Percentiles rank a stretch among this genome's conserved stretches.
phyloP scores from a whole-genome alignment of 2,329 filamentous ascomycete species.

The Phialophora chinensis region DNA sequence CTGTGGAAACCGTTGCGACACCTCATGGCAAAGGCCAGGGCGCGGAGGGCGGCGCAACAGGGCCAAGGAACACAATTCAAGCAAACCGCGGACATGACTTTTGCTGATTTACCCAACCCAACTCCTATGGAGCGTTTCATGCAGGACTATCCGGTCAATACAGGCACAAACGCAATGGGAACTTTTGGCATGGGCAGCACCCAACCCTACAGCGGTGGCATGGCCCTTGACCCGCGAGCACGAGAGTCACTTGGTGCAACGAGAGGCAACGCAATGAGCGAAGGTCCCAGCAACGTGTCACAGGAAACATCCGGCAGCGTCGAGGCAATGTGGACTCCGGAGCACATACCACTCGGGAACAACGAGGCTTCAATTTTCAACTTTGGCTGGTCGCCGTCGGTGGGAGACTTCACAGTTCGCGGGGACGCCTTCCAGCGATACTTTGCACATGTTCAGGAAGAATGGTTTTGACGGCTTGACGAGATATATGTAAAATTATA shows the following conservation, averaged over 20 bases:
- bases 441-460: conserved; percentile 30
- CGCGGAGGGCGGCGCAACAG: conserved; percentile 58
- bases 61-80: conserved; percentile 2
- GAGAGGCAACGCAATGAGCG: not conserved
- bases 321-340: conserved; percentile 20
- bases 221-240: conserved; percentile 9
- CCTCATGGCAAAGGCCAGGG: conserved; percentile 64
- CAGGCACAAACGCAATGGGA: conserved; percentile 23
- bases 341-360: conserved; percentile 13
- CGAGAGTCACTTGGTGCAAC: not conserved
- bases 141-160: conserved; percentile 26
- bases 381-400: conserved; percentile 32
- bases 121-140: conserved; percentile 28
- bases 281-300: conserved; percentile 3
- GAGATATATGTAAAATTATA: conserved; percentile 3
- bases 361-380: conserved; percentile 21
- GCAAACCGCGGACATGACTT: conserved; percentile 18
- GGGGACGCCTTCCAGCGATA: conserved; percentile 29
- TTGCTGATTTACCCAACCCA: conserved; percentile 16
- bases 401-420: conserved; percentile 26
- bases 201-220: conserved; percentile 12
- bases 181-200: conserved; percentile 29
- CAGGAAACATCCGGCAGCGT: conserved; percentile 8
- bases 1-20: conserved; percentile 69
- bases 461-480: conserved; percentile 31